A percentile compares a stretch with the other conserved stretches of the same genome.
phyloP scores from a whole-genome alignment of 1,284 basidiomycete species.

The Fomitopsis pinicola region DNA sequence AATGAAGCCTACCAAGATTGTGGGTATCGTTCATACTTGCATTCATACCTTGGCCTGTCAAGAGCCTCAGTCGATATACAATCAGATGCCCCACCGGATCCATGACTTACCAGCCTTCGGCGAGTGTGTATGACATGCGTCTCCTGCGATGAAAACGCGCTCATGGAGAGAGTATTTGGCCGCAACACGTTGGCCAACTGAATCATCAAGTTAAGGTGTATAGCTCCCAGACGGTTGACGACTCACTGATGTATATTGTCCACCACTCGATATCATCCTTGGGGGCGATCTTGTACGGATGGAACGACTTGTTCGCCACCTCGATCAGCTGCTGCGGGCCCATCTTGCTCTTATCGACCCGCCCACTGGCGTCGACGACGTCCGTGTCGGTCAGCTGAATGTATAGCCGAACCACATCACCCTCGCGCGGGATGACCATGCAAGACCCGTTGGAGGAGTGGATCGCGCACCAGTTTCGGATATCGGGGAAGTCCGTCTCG shows the following conservation, averaged over 20 bases:
- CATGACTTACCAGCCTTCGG: constrained; percentile 47
- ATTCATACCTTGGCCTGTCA: constrained; percentile 62
- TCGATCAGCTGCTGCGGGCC: constrained; percentile 60
- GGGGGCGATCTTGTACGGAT: constrained; percentile 62
- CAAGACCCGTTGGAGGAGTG: constrained; percentile 50
- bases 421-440: constrained; percentile 78
- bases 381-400: constrained; percentile 61
- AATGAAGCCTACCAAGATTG: constrained; percentile 50
- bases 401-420: constrained; percentile 69
- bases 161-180: constrained; percentile 61
- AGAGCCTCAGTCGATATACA: background rate
- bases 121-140: constrained; percentile 83
- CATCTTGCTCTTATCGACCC: constrained; percentile 58
- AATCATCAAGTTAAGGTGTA: background rate
- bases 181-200: constrained; percentile 75
- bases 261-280: constrained; percentile 71
- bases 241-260: constrained; percentile 64
- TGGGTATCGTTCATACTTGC: constrained; percentile 82
- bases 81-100: background rate
- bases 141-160: constrained; percentile 78
- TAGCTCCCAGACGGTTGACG: background rate
- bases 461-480: constrained; percentile 63
- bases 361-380: constrained; percentile 47
- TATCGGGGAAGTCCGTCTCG: constrained; percentile 78
- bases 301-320: constrained; percentile 61